Base-by-base conservation (phyloP, 2,329 filamentous ascomycete species). In the Colletotrichum sp. region DNA sequence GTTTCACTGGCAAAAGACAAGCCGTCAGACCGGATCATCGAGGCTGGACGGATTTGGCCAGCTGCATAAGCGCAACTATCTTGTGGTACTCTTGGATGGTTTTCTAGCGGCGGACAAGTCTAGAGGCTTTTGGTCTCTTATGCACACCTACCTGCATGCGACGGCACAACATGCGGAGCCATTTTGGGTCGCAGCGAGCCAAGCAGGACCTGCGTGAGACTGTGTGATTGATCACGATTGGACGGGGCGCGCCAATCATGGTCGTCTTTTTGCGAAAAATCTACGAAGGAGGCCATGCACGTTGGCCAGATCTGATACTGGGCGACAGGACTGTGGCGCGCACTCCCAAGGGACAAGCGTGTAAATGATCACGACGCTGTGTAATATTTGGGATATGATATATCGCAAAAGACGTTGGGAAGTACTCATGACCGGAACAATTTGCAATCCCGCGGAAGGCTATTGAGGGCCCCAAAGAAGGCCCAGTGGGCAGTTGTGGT, bases 21-120 rank as follows among this genome's bases (percentile, higher is more conserved):
- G 34, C 65, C 71, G 28, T 43, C 57, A 13, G 57, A 64, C 30
- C 38, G 34, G 38, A 28, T 58, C 58, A 30, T 38, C 36, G 32
- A 72, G 38, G 52, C 21, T 60, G 36, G 65, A 76, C 64, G 34
- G 32, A 72, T 70, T 18, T 43, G 68, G 72, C 28, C 48, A 60
- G 66, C 64, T 78, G 78, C 79, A 79, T 76, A 77, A 77, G 78
- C 77, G 79, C 75, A 80, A 71, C 75, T 75, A 69, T 76, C 63
- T 12, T 36, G 65, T 69, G 72, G 61, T 72, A 63, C 48, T 38
- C 57, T 63, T 67, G 72, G 68, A 67, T 38, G 26, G 28, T 18
- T 72, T 75, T 69, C 72, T 75, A 72, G 72, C 72, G 72, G 61
- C 69, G 43, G 26, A 36, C 63, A 48, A 36, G 70, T 57, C 70